A percentile compares a stretch with the other conserved stretches of the same genome.
Evolutionary conservation across 2,329 filamentous ascomycete genomes (phyloP).

Genomic region (Zymoseptoria passerinii): DNA sequence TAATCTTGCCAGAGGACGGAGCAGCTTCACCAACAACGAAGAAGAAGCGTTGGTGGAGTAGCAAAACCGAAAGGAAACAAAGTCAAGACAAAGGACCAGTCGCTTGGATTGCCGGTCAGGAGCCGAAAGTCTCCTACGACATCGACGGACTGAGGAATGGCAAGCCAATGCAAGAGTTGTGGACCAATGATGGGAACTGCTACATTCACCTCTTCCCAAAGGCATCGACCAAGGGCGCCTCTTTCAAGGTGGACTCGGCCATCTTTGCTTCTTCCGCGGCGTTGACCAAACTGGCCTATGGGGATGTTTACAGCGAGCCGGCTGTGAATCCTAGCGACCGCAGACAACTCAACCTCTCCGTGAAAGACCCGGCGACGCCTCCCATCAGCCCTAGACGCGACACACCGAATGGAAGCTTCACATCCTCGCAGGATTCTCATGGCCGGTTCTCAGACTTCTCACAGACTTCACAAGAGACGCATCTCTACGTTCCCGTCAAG

Average conservation of each 20-base stretch:
- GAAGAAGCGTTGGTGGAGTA: conserved; percentile 27
- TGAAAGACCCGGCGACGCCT: conserved; percentile 24
- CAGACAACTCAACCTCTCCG: conserved; percentile 27
- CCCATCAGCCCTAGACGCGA: conserved; percentile 20
- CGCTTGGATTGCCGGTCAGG: conserved; percentile 53
- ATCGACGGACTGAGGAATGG: conserved; percentile 42
- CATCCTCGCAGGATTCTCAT: conserved; percentile 29
- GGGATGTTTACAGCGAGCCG: conserved; percentile 40
- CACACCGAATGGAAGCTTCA: conserved; percentile 17
- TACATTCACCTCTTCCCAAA: conserved; percentile 53
- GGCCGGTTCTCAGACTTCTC: conserved; percentile 41
- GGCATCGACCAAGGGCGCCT: conserved; percentile 48
- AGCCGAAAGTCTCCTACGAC: conserved; percentile 50
- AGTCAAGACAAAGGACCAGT: conserved; percentile 32
- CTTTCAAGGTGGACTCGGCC: conserved; percentile 53
- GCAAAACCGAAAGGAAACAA: conserved; percentile 24
- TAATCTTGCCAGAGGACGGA: conserved; percentile 14
- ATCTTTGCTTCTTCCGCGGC: conserved; percentile 50
- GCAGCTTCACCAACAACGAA: conserved; percentile 16
- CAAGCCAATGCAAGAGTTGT: conserved; percentile 50
- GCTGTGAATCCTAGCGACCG: conserved; percentile 19
- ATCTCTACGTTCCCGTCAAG: conserved; percentile 52
- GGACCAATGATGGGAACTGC: conserved; percentile 55
- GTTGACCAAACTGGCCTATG: conserved; percentile 49
- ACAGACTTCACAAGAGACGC: conserved; percentile 44